phyloP scores from a whole-genome alignment of 2,329 filamentous ascomycete species.

The Pseudonectria buxi region DNA sequence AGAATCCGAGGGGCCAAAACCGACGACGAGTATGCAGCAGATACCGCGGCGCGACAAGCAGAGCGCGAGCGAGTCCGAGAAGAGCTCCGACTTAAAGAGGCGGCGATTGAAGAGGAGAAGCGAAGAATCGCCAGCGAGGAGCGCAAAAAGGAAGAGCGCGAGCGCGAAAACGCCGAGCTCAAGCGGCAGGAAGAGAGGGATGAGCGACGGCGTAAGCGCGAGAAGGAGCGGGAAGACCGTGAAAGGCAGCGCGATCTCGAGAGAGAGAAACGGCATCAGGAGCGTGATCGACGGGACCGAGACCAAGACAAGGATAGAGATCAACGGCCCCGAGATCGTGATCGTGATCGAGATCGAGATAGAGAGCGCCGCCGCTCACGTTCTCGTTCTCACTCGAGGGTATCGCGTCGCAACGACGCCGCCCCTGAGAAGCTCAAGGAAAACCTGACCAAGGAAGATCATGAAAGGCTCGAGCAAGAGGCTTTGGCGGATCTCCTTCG shows the following conservation, averaged over 20 bases:
- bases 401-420: constrained; percentile 29
- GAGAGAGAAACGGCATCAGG: constrained; percentile 33
- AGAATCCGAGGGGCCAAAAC: constrained; percentile 60
- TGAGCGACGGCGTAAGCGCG: constrained; percentile 41
- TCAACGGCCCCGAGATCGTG: constrained; percentile 22
- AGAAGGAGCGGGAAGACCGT: constrained; percentile 51
- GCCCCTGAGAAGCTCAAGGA: constrained; percentile 43
- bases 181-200: constrained; percentile 46
- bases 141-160: constrained; percentile 43
- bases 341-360: constrained; percentile 27
- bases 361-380: constrained; percentile 23
- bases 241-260: constrained; percentile 37
- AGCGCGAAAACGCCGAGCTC: constrained; percentile 42
- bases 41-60: constrained; percentile 53
- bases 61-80: constrained; percentile 57
- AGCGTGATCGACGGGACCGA: constrained; percentile 32
- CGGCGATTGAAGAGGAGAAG: constrained; percentile 56
- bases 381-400: constrained; percentile 27
- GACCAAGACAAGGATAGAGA: constrained; percentile 27
- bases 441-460: constrained; percentile 51
- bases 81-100: constrained; percentile 52
- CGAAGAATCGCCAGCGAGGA: constrained; percentile 51
- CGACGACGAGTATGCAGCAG: constrained; percentile 65
- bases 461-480: constrained; percentile 50
- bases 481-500: constrained; percentile 52